Evolutionary conservation across 2,329 filamentous ascomycete species (phyloP).

Genomic region (Hirsutella minnesotensis): DNA sequence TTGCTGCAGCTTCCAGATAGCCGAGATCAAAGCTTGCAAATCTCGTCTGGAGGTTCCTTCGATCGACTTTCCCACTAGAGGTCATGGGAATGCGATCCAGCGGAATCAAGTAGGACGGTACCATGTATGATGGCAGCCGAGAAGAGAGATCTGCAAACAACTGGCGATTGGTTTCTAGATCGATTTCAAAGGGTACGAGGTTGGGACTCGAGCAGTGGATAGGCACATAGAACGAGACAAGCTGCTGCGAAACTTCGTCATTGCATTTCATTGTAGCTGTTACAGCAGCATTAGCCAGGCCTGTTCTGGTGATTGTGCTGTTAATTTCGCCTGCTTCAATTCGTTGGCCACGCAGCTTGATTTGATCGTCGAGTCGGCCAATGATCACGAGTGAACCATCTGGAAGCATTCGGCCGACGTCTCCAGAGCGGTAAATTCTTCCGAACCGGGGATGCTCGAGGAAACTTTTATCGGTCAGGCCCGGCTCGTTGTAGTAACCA

Average conservation of each 20-base stretch:
- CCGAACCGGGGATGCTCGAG: constrained; percentile 57
- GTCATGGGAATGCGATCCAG: constrained; percentile 60
- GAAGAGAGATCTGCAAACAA: constrained; percentile 44
- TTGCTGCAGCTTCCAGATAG: constrained; percentile 27
- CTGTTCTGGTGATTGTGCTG: constrained; percentile 41
- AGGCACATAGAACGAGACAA: constrained; percentile 61
- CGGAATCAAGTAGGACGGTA: constrained; percentile 63
- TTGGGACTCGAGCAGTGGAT: constrained; percentile 3
- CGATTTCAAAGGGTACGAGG: constrained; percentile 26
- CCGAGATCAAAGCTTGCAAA: constrained; percentile 34
- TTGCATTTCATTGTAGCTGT: constrained; percentile 44
- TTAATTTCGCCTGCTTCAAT: constrained; percentile 73
- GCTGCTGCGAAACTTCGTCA: constrained; percentile 30
- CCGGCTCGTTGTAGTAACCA: constrained; percentile 59
- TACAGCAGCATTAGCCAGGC: constrained; percentile 45
- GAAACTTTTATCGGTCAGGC: constrained; percentile 54
- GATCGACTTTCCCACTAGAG: constrained; percentile 63
- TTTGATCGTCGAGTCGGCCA: constrained; percentile 65
- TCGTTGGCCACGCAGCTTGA: constrained; percentile 71
- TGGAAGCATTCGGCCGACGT: constrained; percentile 66
- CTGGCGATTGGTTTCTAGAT: constrained; percentile 20
- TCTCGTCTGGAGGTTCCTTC: constrained; percentile 32
- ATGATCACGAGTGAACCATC: constrained; percentile 65
- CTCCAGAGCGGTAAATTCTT: constrained; percentile 69
- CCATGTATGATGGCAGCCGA: constrained; percentile 62